Evolutionary conservation across 768 basidiomycete species (phyloP).

Genomic region (Tremella mesenterica): DNA sequence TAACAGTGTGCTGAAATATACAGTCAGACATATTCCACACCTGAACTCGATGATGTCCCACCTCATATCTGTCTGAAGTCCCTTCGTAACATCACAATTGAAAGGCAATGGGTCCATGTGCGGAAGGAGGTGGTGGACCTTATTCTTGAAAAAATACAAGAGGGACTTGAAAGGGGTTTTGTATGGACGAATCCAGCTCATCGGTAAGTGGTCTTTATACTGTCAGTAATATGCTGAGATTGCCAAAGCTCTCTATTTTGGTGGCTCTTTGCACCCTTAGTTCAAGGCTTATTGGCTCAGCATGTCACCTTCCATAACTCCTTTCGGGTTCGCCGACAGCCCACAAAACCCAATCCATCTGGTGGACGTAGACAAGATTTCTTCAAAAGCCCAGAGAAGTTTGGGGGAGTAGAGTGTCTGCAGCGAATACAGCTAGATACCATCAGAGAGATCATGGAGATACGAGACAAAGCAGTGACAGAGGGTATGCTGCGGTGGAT

Average conservation of each 20-base stretch:
- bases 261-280: constrained; percentile 3
- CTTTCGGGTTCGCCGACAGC: neutral
- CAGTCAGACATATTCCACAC: neutral
- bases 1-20: neutral
- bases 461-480: neutral
- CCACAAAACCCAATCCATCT: neutral
- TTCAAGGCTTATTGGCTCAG: neutral
- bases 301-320: neutral
- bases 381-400: neutral
- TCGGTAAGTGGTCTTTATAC: neutral
- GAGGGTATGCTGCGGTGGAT: neutral
- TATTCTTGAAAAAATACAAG: neutral
- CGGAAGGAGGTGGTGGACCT: constrained; percentile 1
- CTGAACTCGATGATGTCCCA: neutral
- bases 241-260: neutral
- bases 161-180: neutral
- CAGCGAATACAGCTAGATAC: neutral
- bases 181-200: neutral
- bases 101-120: constrained; percentile 2
- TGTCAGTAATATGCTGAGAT: neutral
- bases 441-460: neutral
- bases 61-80: constrained; percentile 3
- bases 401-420: neutral
- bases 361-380: neutral
- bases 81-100: constrained; percentile 6